These are phyloP conservation scores for Trametes cinnabarina DNA, from an alignment of 768 basidiomycete species.

Conservation along the genomic window DNA sequence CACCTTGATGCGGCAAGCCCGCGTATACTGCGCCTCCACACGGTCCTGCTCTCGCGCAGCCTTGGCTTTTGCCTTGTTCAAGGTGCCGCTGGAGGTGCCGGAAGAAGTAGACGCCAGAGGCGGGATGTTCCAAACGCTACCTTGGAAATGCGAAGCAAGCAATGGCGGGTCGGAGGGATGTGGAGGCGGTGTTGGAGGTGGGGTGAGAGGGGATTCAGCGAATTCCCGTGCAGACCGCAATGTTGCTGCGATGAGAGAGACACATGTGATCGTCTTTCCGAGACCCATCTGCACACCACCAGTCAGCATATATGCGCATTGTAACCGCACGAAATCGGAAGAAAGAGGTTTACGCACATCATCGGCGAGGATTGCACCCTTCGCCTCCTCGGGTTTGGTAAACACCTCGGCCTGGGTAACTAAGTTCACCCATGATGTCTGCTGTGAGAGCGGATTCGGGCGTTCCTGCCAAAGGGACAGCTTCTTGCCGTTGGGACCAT, in stretches of 20 bases:
- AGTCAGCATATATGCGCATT: slow-evolving; percentile 18
- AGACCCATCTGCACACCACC: slow-evolving; percentile 91
- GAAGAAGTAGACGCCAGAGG: slow-evolving; percentile 21
- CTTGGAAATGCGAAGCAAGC: slow-evolving; percentile 61
- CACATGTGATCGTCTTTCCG: slow-evolving; percentile 95
- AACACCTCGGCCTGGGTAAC: slow-evolving; percentile 79
- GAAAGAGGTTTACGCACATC: slow-evolving; percentile 61
- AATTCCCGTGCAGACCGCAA: slow-evolving; percentile 67
- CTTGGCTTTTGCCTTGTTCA: slow-evolving; percentile 62
- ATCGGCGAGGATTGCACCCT: slow-evolving; percentile 92
- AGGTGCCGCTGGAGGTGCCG: slow-evolving; percentile 22
- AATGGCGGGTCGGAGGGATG: slow-evolving; percentile 33
- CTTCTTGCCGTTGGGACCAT: slow-evolving; percentile 53
- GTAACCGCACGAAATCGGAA: not conserved
- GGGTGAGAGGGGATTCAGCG: slow-evolving; percentile 51
- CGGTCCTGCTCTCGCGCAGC: slow-evolving; percentile 66
- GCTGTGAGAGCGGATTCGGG: slow-evolving; percentile 45
- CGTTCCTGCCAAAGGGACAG: slow-evolving; percentile 72
- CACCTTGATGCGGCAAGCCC: slow-evolving; percentile 74
- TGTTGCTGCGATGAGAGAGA: slow-evolving; percentile 90
- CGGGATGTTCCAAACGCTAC: slow-evolving; percentile 87
- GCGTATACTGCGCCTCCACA: slow-evolving; percentile 63
- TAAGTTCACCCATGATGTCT: slow-evolving; percentile 70
- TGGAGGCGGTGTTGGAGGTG: slow-evolving; percentile 37
- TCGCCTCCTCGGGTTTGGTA: slow-evolving; percentile 66